A percentile compares a stretch with the other conserved stretches of the same genome.
phyloP scores from a whole-genome alignment of 495 filamentous ascomycete species.

The Penicillium mononematosum region DNA sequence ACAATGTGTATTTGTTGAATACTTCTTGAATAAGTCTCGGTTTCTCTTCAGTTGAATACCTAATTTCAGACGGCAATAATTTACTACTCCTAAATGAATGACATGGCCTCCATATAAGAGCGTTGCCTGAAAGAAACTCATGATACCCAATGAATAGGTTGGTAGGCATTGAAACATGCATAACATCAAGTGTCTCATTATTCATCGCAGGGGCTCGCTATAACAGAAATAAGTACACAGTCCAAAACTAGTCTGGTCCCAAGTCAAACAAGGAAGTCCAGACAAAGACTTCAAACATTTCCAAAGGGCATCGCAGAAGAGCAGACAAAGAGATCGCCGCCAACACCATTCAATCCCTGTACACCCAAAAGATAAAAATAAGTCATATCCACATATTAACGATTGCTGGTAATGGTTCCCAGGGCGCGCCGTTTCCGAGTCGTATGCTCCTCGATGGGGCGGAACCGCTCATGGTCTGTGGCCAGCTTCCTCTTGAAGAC shows the following conservation, averaged over 20 bases:
- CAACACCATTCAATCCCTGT: constrained; percentile 27
- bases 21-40: not conserved
- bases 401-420: constrained; percentile 36
- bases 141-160: constrained; percentile 9
- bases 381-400: constrained; percentile 23
- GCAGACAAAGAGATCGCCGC: constrained; percentile 19
- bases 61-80: not conserved
- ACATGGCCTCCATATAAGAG: not conserved
- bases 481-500: constrained; percentile 80
- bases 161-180: constrained; percentile 19
- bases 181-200: constrained; percentile 28
- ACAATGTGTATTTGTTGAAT: not conserved
- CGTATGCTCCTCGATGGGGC: constrained; percentile 25
- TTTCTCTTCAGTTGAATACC: not conserved
- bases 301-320: constrained; percentile 10
- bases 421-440: constrained; percentile 38
- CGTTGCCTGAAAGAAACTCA: constrained; percentile 4
- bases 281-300: not conserved
- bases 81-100: not conserved
- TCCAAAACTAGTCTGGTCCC: constrained; percentile 11
- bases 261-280: constrained; percentile 12
- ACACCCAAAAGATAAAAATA: constrained; percentile 26
- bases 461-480: constrained; percentile 68
- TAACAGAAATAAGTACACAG: constrained; percentile 29
- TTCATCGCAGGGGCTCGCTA: constrained; percentile 29